Evolutionary conservation across 495 filamentous ascomycete species (phyloP).

Genomic region (Aspergillus funiculosus): DNA sequence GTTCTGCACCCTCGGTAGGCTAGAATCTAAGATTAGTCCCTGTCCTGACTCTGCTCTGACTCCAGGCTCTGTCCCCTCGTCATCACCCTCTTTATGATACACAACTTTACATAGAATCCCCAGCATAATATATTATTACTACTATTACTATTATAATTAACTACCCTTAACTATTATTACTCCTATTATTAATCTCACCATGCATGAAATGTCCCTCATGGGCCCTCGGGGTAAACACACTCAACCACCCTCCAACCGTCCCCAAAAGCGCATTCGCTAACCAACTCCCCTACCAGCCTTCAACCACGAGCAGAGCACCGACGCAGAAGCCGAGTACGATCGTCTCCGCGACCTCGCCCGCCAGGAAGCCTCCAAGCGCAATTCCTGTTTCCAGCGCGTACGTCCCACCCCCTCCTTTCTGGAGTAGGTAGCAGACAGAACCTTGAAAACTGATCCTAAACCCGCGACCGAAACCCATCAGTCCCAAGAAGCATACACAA

Average conservation of each 20-base stretch:
- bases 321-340: slow-evolving; percentile 84
- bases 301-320: slow-evolving; percentile 62
- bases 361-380: slow-evolving; percentile 68
- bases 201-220: slow-evolving; percentile 60
- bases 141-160: neutral
- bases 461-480: slow-evolving; percentile 24
- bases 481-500: slow-evolving; percentile 73
- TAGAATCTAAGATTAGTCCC: too few species aligned
- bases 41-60: too few species aligned
- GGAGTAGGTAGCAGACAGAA: neutral
- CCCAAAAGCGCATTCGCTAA: slow-evolving; percentile 8
- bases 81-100: too few species aligned
- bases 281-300: slow-evolving; percentile 54
- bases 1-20: too few species aligned
- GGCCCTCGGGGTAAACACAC: slow-evolving; percentile 43
- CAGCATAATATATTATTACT: too few species aligned
- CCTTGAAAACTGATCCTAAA: neutral
- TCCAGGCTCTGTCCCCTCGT: too few species aligned
- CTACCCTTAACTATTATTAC: neutral
- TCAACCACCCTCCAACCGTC: neutral
- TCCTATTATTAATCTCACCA: slow-evolving; percentile 29
- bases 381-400: slow-evolving; percentile 68
- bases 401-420: slow-evolving; percentile 9
- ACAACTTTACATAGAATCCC: neutral
- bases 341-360: slow-evolving; percentile 79